Conservation (phyloP, 2,329 filamentous ascomycete species). For the Sordariomycetes sp. region DNA sequence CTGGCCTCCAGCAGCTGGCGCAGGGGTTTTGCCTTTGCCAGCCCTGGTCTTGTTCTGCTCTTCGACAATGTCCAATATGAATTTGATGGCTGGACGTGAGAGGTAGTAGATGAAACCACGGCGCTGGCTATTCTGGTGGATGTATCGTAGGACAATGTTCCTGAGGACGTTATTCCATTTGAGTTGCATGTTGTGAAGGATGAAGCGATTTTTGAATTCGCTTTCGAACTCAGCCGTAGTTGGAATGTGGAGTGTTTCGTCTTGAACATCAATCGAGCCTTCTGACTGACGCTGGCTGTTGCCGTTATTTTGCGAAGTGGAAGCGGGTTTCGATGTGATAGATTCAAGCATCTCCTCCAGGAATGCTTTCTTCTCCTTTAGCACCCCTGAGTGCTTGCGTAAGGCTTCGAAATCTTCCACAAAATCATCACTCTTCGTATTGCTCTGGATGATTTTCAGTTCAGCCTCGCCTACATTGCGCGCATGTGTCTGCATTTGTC, state of each 20-base stretch:
- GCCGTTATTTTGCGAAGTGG: background rate
- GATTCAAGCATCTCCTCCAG: slow-evolving; percentile 49
- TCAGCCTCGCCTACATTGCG: slow-evolving; percentile 68
- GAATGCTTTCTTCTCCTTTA: slow-evolving; percentile 49
- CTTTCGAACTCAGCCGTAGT: slow-evolving; percentile 75
- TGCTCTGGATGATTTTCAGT: slow-evolving; percentile 48
- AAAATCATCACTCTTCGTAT: slow-evolving; percentile 37
- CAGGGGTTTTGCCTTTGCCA: slow-evolving; percentile 9
- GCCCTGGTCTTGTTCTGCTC: slow-evolving; percentile 72
- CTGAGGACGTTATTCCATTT: slow-evolving; percentile 97
- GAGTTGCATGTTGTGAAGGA: slow-evolving; percentile 92
- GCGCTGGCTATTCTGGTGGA: slow-evolving; percentile 92
- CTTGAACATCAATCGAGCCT: slow-evolving; percentile 39
- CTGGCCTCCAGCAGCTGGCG: background rate
- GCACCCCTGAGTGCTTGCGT: slow-evolving; percentile 42
- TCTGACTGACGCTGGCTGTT: slow-evolving; percentile 16
- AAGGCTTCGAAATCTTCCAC: slow-evolving; percentile 53
- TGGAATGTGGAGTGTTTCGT: slow-evolving; percentile 54
- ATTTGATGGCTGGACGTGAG: slow-evolving; percentile 90
- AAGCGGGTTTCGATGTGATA: slow-evolving; percentile 31
- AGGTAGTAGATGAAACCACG: slow-evolving; percentile 97
- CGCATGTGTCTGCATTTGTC: slow-evolving; percentile 69
- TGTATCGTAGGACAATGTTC: slow-evolving; percentile 94
- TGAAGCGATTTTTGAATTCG: slow-evolving; percentile 97
- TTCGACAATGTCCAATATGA: slow-evolving; percentile 94